These are phyloP conservation scores for Mortierella sp. DNA, from an alignment of 371 early-diverging fungal species.

Conservation along the genomic window DNA sequence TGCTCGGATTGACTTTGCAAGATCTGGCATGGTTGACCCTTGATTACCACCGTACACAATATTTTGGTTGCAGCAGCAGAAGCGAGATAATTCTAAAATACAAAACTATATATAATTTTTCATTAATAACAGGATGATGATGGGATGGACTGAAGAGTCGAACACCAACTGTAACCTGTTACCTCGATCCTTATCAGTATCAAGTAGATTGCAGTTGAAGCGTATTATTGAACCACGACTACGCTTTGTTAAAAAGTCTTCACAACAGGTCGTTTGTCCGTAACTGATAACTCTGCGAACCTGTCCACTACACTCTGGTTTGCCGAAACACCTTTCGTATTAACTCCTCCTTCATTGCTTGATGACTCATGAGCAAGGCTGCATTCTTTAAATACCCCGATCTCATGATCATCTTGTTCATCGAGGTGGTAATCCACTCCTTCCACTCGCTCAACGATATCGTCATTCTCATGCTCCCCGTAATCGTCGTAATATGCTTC, in stretches of 20 bases:
- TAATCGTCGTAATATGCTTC: not conserved
- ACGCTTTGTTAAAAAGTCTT: not conserved
- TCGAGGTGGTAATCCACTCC: constrained; percentile 27
- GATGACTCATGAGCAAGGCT: not conserved
- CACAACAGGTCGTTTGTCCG: not conserved
- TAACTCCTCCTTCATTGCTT: constrained; percentile 5
- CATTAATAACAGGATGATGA: not conserved
- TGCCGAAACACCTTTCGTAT: not conserved
- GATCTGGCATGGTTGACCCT: not conserved
- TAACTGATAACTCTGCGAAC: constrained; percentile 10
- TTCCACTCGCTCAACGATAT: constrained; percentile 15
- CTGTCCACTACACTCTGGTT: not conserved
- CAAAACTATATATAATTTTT: not conserved
- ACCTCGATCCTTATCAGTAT: not conserved
- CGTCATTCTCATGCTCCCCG: not conserved
- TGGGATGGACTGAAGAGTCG: too few relatives aligned
- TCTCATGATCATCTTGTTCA: constrained; percentile 14
- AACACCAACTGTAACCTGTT: not conserved
- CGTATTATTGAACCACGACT: too few relatives aligned
- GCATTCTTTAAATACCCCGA: not conserved
- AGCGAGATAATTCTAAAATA: not conserved
- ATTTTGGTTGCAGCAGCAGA: not conserved
- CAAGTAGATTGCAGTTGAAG: too few relatives aligned
- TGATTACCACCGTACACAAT: not conserved
- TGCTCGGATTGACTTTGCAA: constrained; percentile 4